These are phyloP conservation scores for Typha latifolia DNA, from an alignment of 176 grass and related monocot species.

Conservation along the genomic window DNA sequence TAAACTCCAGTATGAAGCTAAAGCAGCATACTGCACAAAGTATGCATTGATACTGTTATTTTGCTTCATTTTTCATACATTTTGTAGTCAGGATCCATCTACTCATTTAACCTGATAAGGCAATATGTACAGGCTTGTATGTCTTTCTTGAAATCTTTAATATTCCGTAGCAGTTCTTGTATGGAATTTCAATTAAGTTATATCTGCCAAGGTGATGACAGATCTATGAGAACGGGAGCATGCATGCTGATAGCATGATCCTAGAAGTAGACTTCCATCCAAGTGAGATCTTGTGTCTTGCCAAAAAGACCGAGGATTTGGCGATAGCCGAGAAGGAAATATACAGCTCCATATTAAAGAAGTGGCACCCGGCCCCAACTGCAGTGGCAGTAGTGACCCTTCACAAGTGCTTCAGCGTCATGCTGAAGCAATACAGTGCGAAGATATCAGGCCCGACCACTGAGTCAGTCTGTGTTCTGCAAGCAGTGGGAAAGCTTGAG, in stretches of 20 bases:
- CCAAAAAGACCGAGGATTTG: slow-evolving; percentile 28
- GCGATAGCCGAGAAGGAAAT: slow-evolving; percentile 11
- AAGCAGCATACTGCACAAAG: no score
- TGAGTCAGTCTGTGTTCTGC: slow-evolving; percentile 8
- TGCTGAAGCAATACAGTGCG: slow-evolving; percentile 5
- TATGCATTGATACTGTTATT: no score
- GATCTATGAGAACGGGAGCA: slow-evolving; percentile 33
- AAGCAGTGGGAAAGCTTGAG: slow-evolving; percentile 5
- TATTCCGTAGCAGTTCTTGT: background rate
- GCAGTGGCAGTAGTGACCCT: slow-evolving; percentile 14
- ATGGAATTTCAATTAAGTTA: background rate
- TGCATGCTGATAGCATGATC: slow-evolving; percentile 59
- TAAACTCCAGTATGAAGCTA: no score
- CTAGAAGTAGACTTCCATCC: slow-evolving; percentile 72
- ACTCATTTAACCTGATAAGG: background rate
- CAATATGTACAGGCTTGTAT: background rate
- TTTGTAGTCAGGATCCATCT: background rate
- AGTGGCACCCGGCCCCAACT: slow-evolving; percentile 10
- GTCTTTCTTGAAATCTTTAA: background rate
- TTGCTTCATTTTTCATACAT: no score
- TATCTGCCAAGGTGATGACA: slow-evolving; percentile 7
- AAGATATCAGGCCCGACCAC: slow-evolving; percentile 1
- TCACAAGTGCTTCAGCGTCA: slow-evolving; percentile 3
- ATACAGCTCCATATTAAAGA: slow-evolving; percentile 14
- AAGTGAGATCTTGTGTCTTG: slow-evolving; percentile 34